Base-by-base conservation (phyloP, 2,329 filamentous ascomycete species). In the Didymellaceae sp. region DNA sequence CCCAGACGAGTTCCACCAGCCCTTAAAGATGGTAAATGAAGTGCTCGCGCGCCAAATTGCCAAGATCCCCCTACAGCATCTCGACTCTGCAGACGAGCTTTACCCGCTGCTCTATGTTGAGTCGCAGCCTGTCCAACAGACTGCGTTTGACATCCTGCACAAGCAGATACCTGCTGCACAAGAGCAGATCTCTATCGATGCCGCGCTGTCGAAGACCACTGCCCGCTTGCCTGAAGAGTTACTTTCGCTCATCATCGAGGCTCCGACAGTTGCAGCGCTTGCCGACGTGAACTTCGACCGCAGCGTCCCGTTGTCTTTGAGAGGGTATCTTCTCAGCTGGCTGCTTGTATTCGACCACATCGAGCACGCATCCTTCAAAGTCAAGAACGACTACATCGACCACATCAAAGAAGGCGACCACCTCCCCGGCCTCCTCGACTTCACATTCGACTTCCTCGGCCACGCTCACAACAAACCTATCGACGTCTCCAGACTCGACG, bases 311-410 rank as follows among this genome's bases (percentile, higher is more conserved):
- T 77, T 84, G 0, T 68, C 82, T 0, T 78, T 96, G 38, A 85
- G 91, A 43, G 85, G 87, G 8, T 99, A 97, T 65, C 80, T 99
- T 2, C 78, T 96, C 21, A 89, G 90, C 9, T 99, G 94, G 94
- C 84, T 90, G 57, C 79, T 97, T 1, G 81, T 97, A 0, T 97
- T 96, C 67, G 91, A 96, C 61, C 87, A 93, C 34, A 95, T 93
- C 67, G 78, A 80, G 14, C 84, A 86, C 16, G 86, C 91, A 10
- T 90, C 92, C 0, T 87, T 89, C 71, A 90, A 91, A 62, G 85
- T 97, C 13, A 89, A 91, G 60, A 85, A 84, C 51, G 86, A 92
- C 63, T 97, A 97, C 65, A 83, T 85, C 0, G 84, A 90, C 18
- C 85, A 89, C 51, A 82, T 99, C 47, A 94, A 91, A 68, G 82